phyloP scores from a whole-genome alignment of 306 rosid species.

The Sophora flavescens region DNA sequence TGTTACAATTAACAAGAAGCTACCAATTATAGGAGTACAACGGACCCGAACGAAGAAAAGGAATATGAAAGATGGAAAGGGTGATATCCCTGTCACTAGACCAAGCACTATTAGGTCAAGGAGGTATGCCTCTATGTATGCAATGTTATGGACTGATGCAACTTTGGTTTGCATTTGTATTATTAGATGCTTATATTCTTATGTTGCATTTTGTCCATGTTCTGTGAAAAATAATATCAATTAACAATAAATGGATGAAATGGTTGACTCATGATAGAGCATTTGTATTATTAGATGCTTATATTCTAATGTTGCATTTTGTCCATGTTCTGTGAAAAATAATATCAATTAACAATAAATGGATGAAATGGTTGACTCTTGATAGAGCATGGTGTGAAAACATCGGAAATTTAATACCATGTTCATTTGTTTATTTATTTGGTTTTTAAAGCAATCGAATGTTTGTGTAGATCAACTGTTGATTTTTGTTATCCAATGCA shows the following conservation, averaged over 20 bases:
- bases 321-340: background rate
- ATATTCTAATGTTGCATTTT: conserved; percentile 36
- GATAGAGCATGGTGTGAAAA: conserved; percentile 13
- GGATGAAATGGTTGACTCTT: background rate
- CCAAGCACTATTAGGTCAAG: conserved; percentile 50
- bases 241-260: background rate
- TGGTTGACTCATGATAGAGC: background rate
- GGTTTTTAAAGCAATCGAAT: conserved; percentile 21
- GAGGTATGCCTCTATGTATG: conserved; percentile 55
- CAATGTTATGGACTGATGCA: background rate
- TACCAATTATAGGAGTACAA: conserved; percentile 52
- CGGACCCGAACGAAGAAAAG: conserved; percentile 58
- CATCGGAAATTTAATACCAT: background rate
- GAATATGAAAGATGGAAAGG: conserved; percentile 53
- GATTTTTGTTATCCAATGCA: background rate
- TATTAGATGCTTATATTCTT: conserved; percentile 7
- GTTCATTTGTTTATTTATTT: conserved; percentile 10
- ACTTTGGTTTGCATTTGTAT: conserved; percentile 25
- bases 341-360: background rate
- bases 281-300: conserved; percentile 12
- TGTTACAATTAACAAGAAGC: conserved; percentile 16
- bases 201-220: conserved; percentile 34
- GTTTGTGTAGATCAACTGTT: background rate
- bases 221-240: background rate
- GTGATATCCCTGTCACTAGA: conserved; percentile 51